Evolutionary conservation across 192 early-diverging fungal species (phyloP), one percentile per base, ranked within the genome.

Genomic region (Coemansia sp.): DNA sequence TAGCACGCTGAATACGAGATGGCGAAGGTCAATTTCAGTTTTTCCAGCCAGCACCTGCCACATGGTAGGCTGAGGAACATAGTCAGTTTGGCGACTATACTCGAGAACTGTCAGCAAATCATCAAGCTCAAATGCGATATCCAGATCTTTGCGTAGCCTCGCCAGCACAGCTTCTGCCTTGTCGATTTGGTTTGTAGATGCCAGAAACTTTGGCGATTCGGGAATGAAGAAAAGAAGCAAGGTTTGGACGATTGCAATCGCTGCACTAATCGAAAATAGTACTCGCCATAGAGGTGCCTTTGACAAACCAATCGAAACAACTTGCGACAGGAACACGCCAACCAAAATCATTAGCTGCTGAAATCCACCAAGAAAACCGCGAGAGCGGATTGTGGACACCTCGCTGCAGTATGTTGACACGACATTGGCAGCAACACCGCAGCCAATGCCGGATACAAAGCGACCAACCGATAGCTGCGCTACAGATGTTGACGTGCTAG

Each of bases 281-380:
- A 82, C 66, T 35, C 94, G 83, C 94, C 94, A 96, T 23, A 73
- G 67, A 1, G 85, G 73, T 1, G 83, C 58, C 5, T 81, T 86
- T 3, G 87, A 87, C 22, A 87, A 71, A 49, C 78, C 89, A 32
- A 90, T 74, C 1, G 88, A 90, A 5, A 86, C 72, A 10, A 87
- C 69, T 61, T 92, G 93, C 1, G 92, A 86, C 14, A 87, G 62
- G 24, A 96, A 80, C 61, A 96, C 85, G 19, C 94, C 94, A 10
- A 86, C 55, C 10, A 94, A 87, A 57, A 94, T 92, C 37, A 89
- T 88, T 53, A 94, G 70, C 77, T 96, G 94, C 73, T 93, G 93
- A 65, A 90, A 82, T n/a, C 88, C 83, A 70, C 87, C 93, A 32
- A 94, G 83, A 32, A 84, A 74, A 0, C 94, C 94, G 6, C 92